Conservation (phyloP, 192 early-diverging fungal genomes). For the Diversispora epigaea region DNA sequence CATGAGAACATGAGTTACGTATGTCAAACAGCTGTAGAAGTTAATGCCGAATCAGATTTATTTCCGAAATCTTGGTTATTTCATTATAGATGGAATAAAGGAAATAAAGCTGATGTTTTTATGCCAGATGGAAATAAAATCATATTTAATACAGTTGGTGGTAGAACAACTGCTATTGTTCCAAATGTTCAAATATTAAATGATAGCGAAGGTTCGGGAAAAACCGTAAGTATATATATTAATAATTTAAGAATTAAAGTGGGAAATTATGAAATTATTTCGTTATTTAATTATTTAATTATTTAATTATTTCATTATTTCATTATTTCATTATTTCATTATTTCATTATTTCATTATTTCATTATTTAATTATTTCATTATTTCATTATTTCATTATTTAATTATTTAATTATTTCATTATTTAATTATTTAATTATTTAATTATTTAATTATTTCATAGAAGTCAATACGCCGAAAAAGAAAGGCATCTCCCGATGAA, state of each 20-base stretch:
- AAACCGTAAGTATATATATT: too few relatives aligned
- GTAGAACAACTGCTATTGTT: constrained; percentile 65
- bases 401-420: not conserved
- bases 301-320: not conserved
- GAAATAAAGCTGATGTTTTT: constrained; percentile 38
- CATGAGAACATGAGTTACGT: constrained; percentile 52
- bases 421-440: not conserved
- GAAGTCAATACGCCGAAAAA: constrained; percentile 1
- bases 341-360: not conserved
- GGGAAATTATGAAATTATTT: not conserved
- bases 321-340: not conserved
- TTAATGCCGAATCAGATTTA: constrained; percentile 63
- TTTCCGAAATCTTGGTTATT: constrained; percentile 81
- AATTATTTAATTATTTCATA: too few relatives aligned
- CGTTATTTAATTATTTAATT: not conserved
- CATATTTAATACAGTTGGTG: constrained; percentile 68
- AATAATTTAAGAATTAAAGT: too few relatives aligned
- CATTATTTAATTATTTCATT: not conserved
- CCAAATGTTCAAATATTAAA: constrained; percentile 56
- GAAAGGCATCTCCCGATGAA: not conserved
- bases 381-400: not conserved
- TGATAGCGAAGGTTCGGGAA: not conserved
- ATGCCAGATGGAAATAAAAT: constrained; percentile 62
- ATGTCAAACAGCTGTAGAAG: constrained; percentile 52
- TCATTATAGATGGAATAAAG: constrained; percentile 74